Evolutionary conservation across 176 grass and related monocot genomes (phyloP).

Genomic region (Oryza punctata): DNA sequence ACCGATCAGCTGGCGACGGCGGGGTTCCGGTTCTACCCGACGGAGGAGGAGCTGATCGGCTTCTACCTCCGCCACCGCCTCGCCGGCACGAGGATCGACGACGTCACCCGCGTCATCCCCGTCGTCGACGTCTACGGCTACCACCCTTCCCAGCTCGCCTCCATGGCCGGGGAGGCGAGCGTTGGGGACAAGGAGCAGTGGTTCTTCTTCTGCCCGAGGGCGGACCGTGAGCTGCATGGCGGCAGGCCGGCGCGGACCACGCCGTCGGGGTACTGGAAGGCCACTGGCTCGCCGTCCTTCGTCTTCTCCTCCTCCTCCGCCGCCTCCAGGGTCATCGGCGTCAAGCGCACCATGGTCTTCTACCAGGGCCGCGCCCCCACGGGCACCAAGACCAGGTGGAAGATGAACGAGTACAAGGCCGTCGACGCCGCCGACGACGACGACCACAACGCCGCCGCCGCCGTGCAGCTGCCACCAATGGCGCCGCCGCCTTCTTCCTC

Average conservation of each 20-base stretch:
- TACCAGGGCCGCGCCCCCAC: conserved; percentile 50
- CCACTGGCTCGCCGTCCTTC: conserved; percentile 57
- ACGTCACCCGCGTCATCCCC: conserved; percentile 62
- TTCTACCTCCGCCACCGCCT: conserved; percentile 76
- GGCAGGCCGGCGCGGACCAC: conserved; percentile 57
- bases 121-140: conserved; percentile 64
- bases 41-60: conserved; percentile 72
- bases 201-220: conserved; percentile 79
- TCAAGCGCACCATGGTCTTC: conserved; percentile 76
- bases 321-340: conserved; percentile 37
- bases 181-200: conserved; percentile 59
- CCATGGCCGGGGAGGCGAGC: conserved; percentile 51
- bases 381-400: conserved; percentile 59
- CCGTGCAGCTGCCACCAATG: not conserved
- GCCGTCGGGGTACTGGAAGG: conserved; percentile 79
- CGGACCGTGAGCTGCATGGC: conserved; percentile 49
- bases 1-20: not conserved
- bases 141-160: conserved; percentile 64
- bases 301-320: conserved; percentile 44
- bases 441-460: not conserved
- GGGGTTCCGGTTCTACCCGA: conserved; percentile 80
- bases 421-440: not conserved
- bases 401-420: conserved; percentile 78
- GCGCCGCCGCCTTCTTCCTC: not conserved
- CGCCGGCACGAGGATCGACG: conserved; percentile 21